Evolutionary conservation across 768 basidiomycete species (phyloP).

Genomic region (Lactifluus subvellereus): DNA sequence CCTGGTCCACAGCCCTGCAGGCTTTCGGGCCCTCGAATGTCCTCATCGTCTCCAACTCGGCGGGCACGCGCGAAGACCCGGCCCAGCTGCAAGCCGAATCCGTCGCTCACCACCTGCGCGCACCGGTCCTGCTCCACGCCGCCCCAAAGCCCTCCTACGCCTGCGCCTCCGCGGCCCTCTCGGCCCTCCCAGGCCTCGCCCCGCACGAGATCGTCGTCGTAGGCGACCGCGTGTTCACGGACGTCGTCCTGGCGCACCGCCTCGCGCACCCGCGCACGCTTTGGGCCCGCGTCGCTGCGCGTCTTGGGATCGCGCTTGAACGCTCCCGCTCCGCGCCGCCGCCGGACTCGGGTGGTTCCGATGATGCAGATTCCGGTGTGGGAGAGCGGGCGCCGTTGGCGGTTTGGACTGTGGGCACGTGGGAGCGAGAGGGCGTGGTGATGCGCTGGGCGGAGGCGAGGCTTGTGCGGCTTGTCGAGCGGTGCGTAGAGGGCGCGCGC

Average conservation of each 20-base stretch:
- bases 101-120: constrained; percentile 67
- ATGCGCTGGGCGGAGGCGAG: constrained; percentile 57
- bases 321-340: neutral
- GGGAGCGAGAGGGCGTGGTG: constrained; percentile 55
- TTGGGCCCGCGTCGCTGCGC: constrained; percentile 4
- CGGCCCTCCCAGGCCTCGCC: constrained; percentile 45
- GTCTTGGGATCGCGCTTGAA: neutral
- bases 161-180: constrained; percentile 60
- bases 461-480: constrained; percentile 43
- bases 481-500: constrained; percentile 31
- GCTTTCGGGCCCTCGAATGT: constrained; percentile 76
- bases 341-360: neutral
- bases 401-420: constrained; percentile 66
- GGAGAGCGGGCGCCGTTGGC: constrained; percentile 46
- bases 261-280: constrained; percentile 37
- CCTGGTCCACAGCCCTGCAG: constrained; percentile 68
- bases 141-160: constrained; percentile 74
- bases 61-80: constrained; percentile 72
- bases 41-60: constrained; percentile 91
- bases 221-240: constrained; percentile 91
- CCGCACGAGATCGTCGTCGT: constrained; percentile 72
- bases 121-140: constrained; percentile 76
- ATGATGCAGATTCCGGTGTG: neutral
- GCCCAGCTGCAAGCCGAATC: constrained; percentile 88
- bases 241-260: constrained; percentile 80